phyloP scores from a whole-genome alignment of 139 green algal genomes.

The Tetradesmus lagerheimii region DNA sequence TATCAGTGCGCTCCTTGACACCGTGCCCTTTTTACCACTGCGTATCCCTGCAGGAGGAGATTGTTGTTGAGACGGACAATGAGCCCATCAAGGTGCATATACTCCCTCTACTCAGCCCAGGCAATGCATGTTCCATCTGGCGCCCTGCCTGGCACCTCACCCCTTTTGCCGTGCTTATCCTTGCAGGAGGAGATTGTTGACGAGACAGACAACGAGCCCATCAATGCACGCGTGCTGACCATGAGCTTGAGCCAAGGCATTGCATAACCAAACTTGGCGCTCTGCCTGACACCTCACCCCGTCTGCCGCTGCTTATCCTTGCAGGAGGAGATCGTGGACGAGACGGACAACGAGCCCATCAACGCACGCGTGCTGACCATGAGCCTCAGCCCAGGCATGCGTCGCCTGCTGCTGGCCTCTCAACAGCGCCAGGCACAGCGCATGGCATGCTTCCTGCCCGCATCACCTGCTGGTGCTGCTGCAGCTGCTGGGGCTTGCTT shows the following conservation, averaged over 20 bases:
- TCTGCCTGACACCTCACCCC: too few species aligned
- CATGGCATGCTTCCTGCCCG: background rate
- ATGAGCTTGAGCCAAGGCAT: constrained; percentile 67
- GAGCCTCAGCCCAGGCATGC: constrained; percentile 65
- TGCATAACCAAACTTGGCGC: too few species aligned
- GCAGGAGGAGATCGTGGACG: constrained; percentile 76
- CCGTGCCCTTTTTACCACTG: too few species aligned
- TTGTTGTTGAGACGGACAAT: background rate
- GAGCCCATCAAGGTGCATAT: background rate
- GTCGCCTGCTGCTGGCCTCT: constrained; percentile 23
- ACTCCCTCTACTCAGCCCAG: constrained; percentile 53
- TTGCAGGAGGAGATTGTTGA: constrained; percentile 75
- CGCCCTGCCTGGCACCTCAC: background rate
- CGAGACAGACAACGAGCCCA: constrained; percentile 85
- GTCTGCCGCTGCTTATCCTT: background rate
- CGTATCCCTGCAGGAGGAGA: too few species aligned
- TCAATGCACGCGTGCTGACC: constrained; percentile 64
- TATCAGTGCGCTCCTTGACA: too few species aligned
- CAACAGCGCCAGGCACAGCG: constrained; percentile 21
- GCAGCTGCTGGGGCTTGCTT: background rate
- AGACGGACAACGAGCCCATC: constrained; percentile 86
- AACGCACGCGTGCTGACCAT: constrained; percentile 61
- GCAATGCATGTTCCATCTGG: too few species aligned
- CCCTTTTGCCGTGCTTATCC: background rate
- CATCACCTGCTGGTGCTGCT: background rate